Base-by-base conservation (phyloP, 1,284 basidiomycete species). In the Volvariella volvacea region DNA sequence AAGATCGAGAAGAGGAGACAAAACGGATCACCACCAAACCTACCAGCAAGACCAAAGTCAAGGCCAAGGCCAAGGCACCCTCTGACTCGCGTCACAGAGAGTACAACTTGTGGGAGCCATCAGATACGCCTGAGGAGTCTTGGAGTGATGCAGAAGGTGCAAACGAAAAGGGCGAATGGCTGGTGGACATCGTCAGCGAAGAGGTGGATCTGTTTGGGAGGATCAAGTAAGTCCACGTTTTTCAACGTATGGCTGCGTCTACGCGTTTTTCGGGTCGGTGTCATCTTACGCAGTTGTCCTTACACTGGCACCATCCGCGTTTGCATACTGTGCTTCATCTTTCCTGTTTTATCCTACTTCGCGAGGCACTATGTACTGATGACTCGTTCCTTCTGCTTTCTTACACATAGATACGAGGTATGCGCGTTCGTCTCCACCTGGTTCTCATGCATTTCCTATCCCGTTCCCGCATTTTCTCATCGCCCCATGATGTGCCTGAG, bases 111-210 rank as follows among this genome's bases (percentile, higher is more conserved):
- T 67, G 63, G 63, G 44, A 51, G 20, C 44, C 48, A 9, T 65
- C 65, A 2, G 40, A 39, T 7, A 51, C 62, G 17, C 58, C 61
- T 3, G 42, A 45, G 19, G 64, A 66, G 39, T 45, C 31, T 22
- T 60, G 52, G 39, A 49, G 43, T 25, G 55, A 59, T 17, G 59
- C 55, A 4, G 61, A 62, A n/a, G 59, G 56, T 2, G 60, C 52
- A 1, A 50, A 60, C 31, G 52, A 45, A 2, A 48, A 61, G 30
- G 57, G 55, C 2, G 52, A 60, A 12, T 69, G 65, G 65, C 37
- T 37, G 4, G 56, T 59, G 16, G 51, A 63, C 7, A 63, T 69
- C 2, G 53, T 67, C 20, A 64, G 64, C 1, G 67, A 69, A 39
- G 65, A 68, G 38, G 58, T 69, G 1, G 59, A 62, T 45, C 42